Conservation (phyloP, 2,329 filamentous ascomycete genomes). For the Penicillium italicum region DNA sequence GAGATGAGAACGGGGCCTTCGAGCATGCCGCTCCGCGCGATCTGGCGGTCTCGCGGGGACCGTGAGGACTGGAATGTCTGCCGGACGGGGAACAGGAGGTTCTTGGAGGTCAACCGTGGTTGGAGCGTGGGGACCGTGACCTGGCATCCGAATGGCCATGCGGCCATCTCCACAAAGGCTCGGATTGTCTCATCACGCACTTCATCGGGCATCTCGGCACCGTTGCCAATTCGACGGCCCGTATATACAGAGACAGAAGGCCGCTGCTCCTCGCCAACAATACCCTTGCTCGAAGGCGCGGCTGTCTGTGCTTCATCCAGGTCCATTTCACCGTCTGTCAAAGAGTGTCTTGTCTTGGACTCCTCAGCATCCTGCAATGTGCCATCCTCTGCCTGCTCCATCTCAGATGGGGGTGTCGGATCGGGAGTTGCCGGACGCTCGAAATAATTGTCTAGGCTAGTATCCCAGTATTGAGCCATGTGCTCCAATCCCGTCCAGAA, state of each 20-base stretch:
- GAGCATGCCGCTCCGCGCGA: conserved; percentile 53
- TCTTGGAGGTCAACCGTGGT: conserved; percentile 48
- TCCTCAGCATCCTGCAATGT: conserved; percentile 20
- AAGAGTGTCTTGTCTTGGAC: conserved; percentile 14
- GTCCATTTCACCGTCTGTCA: conserved; percentile 25
- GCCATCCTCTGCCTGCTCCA: conserved; percentile 18
- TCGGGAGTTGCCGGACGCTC: conserved; percentile 34
- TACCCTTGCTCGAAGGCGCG: neutral
- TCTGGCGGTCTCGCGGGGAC: conserved; percentile 50
- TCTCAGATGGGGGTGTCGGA: conserved; percentile 17
- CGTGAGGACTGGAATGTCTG: conserved; percentile 55
- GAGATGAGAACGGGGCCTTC: conserved; percentile 57
- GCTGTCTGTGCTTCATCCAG: conserved; percentile 16
- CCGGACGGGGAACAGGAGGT: conserved; percentile 54
- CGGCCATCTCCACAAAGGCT: conserved; percentile 55
- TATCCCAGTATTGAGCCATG: conserved; percentile 62
- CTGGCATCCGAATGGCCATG: conserved; percentile 57
- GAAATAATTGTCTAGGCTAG: conserved; percentile 55
- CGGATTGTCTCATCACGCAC: conserved; percentile 55
- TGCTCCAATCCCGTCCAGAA: conserved; percentile 59
- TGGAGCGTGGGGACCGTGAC: conserved; percentile 47
- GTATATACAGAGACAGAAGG: conserved; percentile 46
- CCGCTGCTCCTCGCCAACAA: neutral
- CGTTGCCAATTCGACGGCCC: conserved; percentile 56
- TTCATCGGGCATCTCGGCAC: conserved; percentile 57